phyloP scores from a whole-genome alignment of 1,284 basidiomycete species.

The Ceratobasidium sp. region DNA sequence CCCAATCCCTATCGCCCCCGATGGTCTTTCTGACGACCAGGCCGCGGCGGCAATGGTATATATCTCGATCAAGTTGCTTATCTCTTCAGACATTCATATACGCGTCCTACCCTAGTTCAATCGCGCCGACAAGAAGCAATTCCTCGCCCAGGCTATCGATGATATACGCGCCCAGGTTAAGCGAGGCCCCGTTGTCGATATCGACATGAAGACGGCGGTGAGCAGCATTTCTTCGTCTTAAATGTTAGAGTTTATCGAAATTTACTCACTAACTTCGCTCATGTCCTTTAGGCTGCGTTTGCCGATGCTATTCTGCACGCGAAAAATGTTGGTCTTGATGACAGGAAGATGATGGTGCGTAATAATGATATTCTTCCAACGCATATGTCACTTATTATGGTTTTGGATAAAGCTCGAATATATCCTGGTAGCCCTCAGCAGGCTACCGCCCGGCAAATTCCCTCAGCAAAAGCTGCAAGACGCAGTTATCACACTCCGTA shows the following conservation, averaged over 20 bases:
- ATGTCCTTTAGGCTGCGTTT: conserved; percentile 29
- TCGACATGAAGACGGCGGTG: conserved; percentile 35
- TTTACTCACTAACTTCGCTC: conserved; percentile 5
- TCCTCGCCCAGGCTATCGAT: conserved; percentile 33
- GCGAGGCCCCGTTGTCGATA: conserved; percentile 47
- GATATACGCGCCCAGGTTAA: conserved; percentile 43
- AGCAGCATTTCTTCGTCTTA: not conserved
- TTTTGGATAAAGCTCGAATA: conserved; percentile 63
- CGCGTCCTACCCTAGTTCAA: conserved; percentile 33
- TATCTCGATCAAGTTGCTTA: not conserved
- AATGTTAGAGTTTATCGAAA: too few relatives aligned
- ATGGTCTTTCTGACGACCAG: conserved; percentile 46
- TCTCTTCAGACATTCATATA: not conserved
- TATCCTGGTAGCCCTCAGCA: conserved; percentile 65
- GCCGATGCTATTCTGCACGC: conserved; percentile 62
- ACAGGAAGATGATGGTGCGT: conserved; percentile 66
- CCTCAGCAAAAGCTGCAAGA: conserved; percentile 60
- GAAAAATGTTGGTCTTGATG: conserved; percentile 62
- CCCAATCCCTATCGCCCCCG: conserved; percentile 43
- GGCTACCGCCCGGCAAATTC: conserved; percentile 54
- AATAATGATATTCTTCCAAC: not conserved
- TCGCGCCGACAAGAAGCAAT: conserved; percentile 23
- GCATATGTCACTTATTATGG: not conserved
- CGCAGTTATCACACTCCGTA: conserved; percentile 59
- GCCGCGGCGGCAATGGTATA: conserved; percentile 44